Evolutionary conservation across 345 rosid genomes (phyloP).

Genomic region (Corymbia maculata): DNA sequence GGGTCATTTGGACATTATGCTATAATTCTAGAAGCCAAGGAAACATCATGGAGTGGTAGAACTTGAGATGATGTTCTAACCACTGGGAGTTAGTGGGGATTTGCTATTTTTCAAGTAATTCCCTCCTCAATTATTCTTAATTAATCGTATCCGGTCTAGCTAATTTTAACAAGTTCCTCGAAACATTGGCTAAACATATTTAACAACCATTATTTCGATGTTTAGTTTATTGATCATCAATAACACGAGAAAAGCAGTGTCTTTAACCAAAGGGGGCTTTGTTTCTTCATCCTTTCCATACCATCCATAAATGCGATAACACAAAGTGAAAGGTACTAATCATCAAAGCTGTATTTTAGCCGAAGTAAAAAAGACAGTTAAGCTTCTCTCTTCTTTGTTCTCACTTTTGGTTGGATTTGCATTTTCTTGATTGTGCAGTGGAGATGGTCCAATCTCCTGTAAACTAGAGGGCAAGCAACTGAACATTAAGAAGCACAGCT

Average conservation of each 20-base stretch:
- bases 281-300: not conserved
- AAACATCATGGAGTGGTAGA: not conserved
- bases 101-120: not conserved
- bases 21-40: not conserved
- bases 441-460: not conserved
- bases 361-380: not conserved
- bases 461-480: not conserved
- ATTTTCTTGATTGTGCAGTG: not conserved
- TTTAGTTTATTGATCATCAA: not conserved
- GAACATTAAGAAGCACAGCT: not conserved
- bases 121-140: not conserved
- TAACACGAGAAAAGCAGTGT: not conserved
- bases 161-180: not conserved
- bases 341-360: not conserved
- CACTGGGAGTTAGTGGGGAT: not conserved
- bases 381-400: not conserved
- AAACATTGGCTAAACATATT: not conserved
- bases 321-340: not conserved
- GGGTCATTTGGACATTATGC: not conserved
- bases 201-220: not conserved
- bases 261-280: not conserved
- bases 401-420: not conserved
- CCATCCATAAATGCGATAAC: not conserved
- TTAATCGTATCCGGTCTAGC: not conserved
- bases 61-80: not conserved